Percentiles rank a stretch among this genome's conserved stretches.
Evolutionary conservation across 768 basidiomycete genomes (phyloP).

Genomic region (Candolleomyces aberdarensis): DNA sequence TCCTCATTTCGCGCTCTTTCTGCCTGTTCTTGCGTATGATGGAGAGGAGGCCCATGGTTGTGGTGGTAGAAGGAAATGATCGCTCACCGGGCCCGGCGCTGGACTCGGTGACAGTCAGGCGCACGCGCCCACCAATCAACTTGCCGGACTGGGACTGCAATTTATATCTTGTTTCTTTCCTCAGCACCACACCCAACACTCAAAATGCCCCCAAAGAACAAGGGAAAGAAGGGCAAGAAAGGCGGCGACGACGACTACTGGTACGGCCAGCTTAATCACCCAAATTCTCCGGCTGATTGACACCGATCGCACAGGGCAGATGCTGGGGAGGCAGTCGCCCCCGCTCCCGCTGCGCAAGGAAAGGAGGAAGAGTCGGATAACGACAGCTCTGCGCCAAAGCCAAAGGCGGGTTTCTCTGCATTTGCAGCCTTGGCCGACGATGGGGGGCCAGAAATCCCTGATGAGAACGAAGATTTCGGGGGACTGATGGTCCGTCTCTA

Average conservation of each 20-base stretch:
- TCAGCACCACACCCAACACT: constrained; percentile 8
- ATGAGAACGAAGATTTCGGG: constrained; percentile 66
- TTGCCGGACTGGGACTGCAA: constrained; percentile 1
- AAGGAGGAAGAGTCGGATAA: constrained; percentile 38
- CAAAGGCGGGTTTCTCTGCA: constrained; percentile 42
- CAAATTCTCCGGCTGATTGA: constrained; percentile 1
- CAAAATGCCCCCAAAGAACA: constrained; percentile 56
- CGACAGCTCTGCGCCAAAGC: constrained; percentile 23
- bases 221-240: constrained; percentile 87
- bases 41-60: constrained; percentile 87
- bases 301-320: constrained; percentile 47
- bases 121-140: neutral
- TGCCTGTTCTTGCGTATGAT: constrained; percentile 95
- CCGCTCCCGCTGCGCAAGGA: constrained; percentile 31
- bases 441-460: constrained; percentile 40
- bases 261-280: constrained; percentile 34
- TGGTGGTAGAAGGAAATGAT: neutral
- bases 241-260: constrained; percentile 85
- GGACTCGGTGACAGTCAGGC: too few species aligned
- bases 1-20: constrained; percentile 95
- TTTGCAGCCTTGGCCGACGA: constrained; percentile 47
- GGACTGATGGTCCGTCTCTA: constrained; percentile 63
- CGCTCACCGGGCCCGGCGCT: neutral
- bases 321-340: constrained; percentile 54
- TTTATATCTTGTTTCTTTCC: constrained; percentile 1